These are phyloP conservation scores for Fusarium sambucinum DNA, from an alignment of 2,329 filamentous ascomycete species.

Conservation along the genomic window DNA sequence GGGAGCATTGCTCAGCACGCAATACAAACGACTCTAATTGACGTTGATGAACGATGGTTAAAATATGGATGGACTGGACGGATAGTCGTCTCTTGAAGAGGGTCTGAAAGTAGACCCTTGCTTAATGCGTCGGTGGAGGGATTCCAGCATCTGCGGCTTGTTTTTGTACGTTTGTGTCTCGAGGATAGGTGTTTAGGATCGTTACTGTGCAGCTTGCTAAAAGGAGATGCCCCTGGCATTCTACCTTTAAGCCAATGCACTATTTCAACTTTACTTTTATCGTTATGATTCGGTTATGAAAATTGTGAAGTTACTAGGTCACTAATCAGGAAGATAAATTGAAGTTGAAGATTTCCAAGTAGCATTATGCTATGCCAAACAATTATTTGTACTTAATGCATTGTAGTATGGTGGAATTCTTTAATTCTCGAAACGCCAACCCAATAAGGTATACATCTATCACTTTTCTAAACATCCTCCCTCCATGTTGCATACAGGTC, in stretches of 20 bases:
- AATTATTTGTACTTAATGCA: background rate
- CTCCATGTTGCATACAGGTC: slow-evolving; percentile 1
- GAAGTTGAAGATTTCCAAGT: slow-evolving; percentile 2
- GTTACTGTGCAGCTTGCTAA: slow-evolving; percentile 45
- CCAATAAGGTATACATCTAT: slow-evolving; percentile 42
- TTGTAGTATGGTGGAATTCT: slow-evolving; percentile 19
- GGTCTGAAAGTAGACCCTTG: slow-evolving; percentile 22
- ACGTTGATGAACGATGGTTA: slow-evolving; percentile 43
- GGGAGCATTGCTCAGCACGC: slow-evolving; percentile 45
- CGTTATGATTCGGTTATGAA: slow-evolving; percentile 8
- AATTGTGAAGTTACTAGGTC: background rate
- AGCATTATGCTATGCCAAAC: background rate
- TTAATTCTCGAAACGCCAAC: slow-evolving; percentile 44
- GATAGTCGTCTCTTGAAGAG: slow-evolving; percentile 28
- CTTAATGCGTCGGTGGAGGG: slow-evolving; percentile 43
- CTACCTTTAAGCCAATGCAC: slow-evolving; percentile 39
- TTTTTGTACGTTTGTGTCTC: slow-evolving; percentile 43
- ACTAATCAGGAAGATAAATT: background rate
- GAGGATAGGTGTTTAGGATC: slow-evolving; percentile 48
- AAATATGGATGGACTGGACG: slow-evolving; percentile 40
- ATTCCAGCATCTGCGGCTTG: slow-evolving; percentile 35
- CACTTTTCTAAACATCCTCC: slow-evolving; percentile 25
- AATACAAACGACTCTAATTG: slow-evolving; percentile 46
- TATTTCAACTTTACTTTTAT: slow-evolving; percentile 35
- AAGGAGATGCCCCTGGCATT: slow-evolving; percentile 22